Conservation (phyloP, 192 early-diverging fungal genomes). For the Backusella mclennaniae region DNA sequence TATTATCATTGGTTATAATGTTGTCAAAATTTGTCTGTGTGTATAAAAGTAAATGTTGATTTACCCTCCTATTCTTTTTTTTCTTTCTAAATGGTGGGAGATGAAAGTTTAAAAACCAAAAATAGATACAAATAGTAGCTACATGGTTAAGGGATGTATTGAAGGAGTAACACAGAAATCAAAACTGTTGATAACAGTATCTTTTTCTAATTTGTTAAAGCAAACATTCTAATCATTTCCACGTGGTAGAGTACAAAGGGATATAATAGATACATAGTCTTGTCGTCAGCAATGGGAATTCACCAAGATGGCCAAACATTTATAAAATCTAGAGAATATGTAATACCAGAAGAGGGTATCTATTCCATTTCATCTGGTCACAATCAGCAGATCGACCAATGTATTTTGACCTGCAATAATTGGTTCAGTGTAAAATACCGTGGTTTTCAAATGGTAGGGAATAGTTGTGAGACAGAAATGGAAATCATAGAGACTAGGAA, state of each 20-base stretch:
- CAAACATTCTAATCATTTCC: neutral
- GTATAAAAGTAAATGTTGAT: neutral
- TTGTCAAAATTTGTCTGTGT: neutral
- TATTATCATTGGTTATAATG: too few relatives aligned
- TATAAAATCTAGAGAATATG: too few relatives aligned
- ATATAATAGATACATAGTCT: neutral
- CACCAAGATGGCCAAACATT: too few relatives aligned
- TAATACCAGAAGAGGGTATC: too few relatives aligned
- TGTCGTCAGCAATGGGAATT: too few relatives aligned
- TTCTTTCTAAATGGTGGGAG: neutral
- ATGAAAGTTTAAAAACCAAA: neutral
- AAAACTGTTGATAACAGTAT: neutral
- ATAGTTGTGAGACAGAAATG: too few relatives aligned
- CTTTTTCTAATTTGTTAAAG: neutral
- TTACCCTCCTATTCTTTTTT: neutral
- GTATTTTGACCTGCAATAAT: too few relatives aligned
- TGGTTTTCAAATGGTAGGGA: too few relatives aligned
- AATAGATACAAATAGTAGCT: neutral
- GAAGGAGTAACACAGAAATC: neutral
- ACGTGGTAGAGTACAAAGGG: neutral
- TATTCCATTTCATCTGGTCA: too few relatives aligned
- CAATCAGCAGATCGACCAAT: too few relatives aligned
- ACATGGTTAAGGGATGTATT: neutral
- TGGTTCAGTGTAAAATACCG: too few relatives aligned
- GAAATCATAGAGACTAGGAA: too few relatives aligned